Evolutionary conservation across 2,329 filamentous ascomycete species (phyloP).

Genomic region (Colletotrichum somersetense): DNA sequence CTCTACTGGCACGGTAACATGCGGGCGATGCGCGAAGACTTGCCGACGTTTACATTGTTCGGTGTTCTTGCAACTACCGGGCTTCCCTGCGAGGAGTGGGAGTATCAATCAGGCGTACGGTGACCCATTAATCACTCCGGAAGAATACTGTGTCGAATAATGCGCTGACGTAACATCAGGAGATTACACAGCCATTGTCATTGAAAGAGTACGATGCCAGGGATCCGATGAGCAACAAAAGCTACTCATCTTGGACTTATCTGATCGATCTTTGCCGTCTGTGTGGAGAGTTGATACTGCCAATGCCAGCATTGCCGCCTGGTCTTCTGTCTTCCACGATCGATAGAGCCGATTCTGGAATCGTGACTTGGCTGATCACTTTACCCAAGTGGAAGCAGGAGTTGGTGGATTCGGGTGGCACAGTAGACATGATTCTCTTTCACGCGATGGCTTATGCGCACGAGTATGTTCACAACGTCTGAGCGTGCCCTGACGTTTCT

Average conservation of each 20-base stretch:
- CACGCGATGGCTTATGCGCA: conserved; percentile 52
- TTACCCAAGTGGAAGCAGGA: conserved; percentile 56
- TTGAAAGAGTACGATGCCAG: conserved; percentile 52
- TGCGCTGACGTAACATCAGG: conserved; percentile 42
- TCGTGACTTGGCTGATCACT: conserved; percentile 55
- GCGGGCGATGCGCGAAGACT: conserved; percentile 43
- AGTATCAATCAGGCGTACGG: conserved; percentile 56
- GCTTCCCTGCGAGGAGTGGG: conserved; percentile 56
- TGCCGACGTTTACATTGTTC: conserved; percentile 46
- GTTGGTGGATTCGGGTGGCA: conserved; percentile 52
- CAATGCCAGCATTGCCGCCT: conserved; percentile 46
- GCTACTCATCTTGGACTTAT: conserved; percentile 56
- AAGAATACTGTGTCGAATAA: background rate
- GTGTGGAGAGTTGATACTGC: conserved; percentile 48
- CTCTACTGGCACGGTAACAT: conserved; percentile 50
- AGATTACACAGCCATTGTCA: conserved; percentile 52
- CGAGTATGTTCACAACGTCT: conserved; percentile 45
- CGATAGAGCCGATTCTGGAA: conserved; percentile 52
- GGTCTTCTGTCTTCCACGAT: conserved; percentile 45
- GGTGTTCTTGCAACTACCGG: conserved; percentile 51
- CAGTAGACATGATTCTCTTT: conserved; percentile 55
- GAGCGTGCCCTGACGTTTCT: background rate
- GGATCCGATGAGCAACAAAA: conserved; percentile 50
- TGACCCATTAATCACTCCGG: conserved; percentile 18
- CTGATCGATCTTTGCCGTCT: conserved; percentile 54